Conservation (phyloP, 345 rosid species). For the Lepidium africanum region DNA sequence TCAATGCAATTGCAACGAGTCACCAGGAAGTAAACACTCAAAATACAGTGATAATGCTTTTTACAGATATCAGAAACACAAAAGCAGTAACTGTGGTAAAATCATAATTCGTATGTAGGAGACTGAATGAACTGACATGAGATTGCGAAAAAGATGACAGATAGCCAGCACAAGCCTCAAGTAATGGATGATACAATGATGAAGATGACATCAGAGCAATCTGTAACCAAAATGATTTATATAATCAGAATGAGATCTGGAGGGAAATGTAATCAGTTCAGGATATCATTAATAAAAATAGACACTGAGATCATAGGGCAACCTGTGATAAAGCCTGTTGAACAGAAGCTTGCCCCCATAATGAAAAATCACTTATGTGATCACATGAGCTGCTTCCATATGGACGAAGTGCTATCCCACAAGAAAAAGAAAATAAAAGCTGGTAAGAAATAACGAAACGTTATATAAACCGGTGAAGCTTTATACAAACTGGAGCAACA, state of each 20-base stretch:
- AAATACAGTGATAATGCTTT: neutral
- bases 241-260: slow-evolving; percentile 11
- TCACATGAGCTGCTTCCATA: slow-evolving; percentile 39
- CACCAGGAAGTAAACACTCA: neutral
- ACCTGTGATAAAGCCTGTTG: slow-evolving; percentile 76
- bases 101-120: neutral
- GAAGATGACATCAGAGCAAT: slow-evolving; percentile 60
- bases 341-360: slow-evolving; percentile 63
- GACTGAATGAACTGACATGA: slow-evolving; percentile 48
- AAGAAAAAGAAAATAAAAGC: neutral
- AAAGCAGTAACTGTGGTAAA: neutral
- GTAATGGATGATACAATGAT: slow-evolving; percentile 51
- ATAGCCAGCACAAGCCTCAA: slow-evolving; percentile 69
- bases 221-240: slow-evolving; percentile 39
- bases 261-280: neutral
- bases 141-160: slow-evolving; percentile 72
- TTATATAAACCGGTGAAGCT: neutral
- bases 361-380: slow-evolving; percentile 56
- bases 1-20: neutral
- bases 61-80: neutral
- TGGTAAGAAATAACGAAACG: neutral
- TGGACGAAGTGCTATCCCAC: slow-evolving; percentile 61
- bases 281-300: neutral
- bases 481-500: neutral
- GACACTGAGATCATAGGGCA: neutral